Evolutionary conservation across 139 green algal species (phyloP).

Genomic region (Nannochloris sp.): DNA sequence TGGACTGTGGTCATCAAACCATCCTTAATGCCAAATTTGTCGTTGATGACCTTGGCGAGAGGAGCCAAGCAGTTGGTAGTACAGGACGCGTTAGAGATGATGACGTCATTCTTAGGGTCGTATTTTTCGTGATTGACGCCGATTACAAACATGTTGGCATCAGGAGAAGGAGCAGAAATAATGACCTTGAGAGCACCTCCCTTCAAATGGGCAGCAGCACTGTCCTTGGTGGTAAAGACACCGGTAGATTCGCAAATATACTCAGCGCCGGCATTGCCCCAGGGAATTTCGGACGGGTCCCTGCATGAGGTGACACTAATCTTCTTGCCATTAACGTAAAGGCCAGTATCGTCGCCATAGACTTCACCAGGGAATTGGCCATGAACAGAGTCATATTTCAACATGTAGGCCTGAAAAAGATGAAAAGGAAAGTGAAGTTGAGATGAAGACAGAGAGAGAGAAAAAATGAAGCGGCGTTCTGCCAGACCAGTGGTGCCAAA

Average conservation of each 20-base stretch:
- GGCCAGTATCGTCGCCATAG: constrained; percentile 7
- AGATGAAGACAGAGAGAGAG: not conserved
- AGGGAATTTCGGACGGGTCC: constrained; percentile 76
- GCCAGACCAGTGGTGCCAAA: no score
- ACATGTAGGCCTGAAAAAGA: not conserved
- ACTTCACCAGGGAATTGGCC: constrained; percentile 20
- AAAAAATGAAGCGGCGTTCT: constrained; percentile 1
- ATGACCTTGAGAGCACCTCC: constrained; percentile 86
- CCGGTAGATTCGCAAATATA: constrained; percentile 87
- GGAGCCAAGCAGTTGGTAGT: constrained; percentile 97
- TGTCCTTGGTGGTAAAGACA: constrained; percentile 85
- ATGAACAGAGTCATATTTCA: constrained; percentile 33
- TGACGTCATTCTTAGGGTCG: constrained; percentile 45
- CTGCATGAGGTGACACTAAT: constrained; percentile 1
- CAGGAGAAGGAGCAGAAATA: constrained; percentile 83
- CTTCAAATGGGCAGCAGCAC: constrained; percentile 58
- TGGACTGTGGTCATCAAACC: constrained; percentile 57
- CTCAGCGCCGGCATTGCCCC: constrained; percentile 61
- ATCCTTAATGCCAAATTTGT: constrained; percentile 74
- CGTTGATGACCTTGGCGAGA: constrained; percentile 83
- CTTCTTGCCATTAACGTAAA: constrained; percentile 20
- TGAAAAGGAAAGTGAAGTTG: not conserved
- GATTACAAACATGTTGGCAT: constrained; percentile 91
- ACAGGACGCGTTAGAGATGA: constrained; percentile 86
- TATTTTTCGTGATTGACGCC: constrained; percentile 87